phyloP scores from a whole-genome alignment of 352 stramenopile species.

The Pythium monospermum region DNA sequence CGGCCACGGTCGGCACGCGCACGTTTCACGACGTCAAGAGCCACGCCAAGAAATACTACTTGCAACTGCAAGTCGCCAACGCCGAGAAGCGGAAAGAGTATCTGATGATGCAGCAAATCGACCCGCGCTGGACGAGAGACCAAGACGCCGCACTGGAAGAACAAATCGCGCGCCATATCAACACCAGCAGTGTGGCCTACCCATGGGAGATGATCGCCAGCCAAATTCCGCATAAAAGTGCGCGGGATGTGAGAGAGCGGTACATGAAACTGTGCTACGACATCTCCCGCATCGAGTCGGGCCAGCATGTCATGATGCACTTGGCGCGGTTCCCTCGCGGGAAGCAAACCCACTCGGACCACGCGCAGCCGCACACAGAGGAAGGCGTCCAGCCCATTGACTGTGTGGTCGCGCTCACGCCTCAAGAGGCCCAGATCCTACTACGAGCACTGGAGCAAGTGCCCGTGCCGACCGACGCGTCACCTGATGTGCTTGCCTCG shows the following conservation, averaged over 20 bases:
- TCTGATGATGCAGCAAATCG: conserved; percentile 47
- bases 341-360: conserved; percentile 11
- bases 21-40: conserved; percentile 24
- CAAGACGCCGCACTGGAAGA: conserved; percentile 68
- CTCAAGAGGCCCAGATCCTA: conserved; percentile 42
- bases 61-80: conserved; percentile 31
- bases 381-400: conserved; percentile 30
- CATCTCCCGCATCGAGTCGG: conserved; percentile 60
- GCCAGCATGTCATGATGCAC: conserved; percentile 59
- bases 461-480: conserved; percentile 37
- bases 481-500: conserved; percentile 37
- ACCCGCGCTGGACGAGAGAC: conserved; percentile 51
- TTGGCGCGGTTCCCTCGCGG: conserved; percentile 26
- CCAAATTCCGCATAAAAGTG: conserved; percentile 42
- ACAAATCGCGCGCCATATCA: conserved; percentile 42
- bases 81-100: conserved; percentile 37
- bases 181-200: conserved; percentile 24
- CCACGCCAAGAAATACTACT: conserved; percentile 32
- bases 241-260: conserved; percentile 48
- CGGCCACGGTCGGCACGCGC: conserved; percentile 46
- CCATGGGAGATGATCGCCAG: conserved; percentile 58
- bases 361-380: conserved; percentile 11
- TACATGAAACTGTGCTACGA: conserved; percentile 79
- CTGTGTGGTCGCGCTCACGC: conserved; percentile 52
- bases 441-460: conserved; percentile 46